Evolutionary conservation across 371 early-diverging fungal species (phyloP), one percentile per base, ranked within the genome.

Genomic region (Mucor irregularis): DNA sequence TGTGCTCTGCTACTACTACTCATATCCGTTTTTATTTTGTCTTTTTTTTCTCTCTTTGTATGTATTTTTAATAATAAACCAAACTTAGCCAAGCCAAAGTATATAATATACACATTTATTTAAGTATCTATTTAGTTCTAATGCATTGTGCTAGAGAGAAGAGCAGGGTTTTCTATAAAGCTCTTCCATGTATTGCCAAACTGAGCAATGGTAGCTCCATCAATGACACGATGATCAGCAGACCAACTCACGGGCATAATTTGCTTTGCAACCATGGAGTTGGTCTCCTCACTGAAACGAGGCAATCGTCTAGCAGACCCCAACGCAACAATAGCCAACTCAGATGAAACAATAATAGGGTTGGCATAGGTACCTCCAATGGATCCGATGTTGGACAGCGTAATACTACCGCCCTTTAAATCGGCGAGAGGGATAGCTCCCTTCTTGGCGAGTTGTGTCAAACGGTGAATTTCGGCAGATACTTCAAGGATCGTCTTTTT

Each of bases 211-310:
- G 97, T 95, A 5, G 96, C 97, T 13, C 97, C 97, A 70, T 96
- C 97, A 51, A 96, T 77, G 19, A 97, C 88, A 25, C 97, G 84
- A 73, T 97, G 97, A 68, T 97, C 97, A 13, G 97, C 97, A n/a
- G 90, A 84, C 87, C 90, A 95, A 75, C 92, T 92, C 9, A 93
- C 76, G 21, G 83, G 81, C 61, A 94, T 65, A 13, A 93, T 71
- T 51, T 81, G 62, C 57, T 84, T 84, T 13, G 87, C 79, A 1
- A 89, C 88, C 5, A 95, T 81, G 2, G 60, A 63, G 7, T 73
- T 70, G 4, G 94, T 81, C 5, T 65, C 62, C 4, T 71, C 71
- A 44, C 86, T 85, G 63, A 85, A 93, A 4, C 93, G 80, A 43
- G 97, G 97, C 45, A 94, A 57, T 17, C 83, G 78, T 71, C 86